Percentiles rank a stretch among this genome's conserved stretches.
phyloP scores from a whole-genome alignment of 129 eudicot species.

The Kitagawia praeruptora region DNA sequence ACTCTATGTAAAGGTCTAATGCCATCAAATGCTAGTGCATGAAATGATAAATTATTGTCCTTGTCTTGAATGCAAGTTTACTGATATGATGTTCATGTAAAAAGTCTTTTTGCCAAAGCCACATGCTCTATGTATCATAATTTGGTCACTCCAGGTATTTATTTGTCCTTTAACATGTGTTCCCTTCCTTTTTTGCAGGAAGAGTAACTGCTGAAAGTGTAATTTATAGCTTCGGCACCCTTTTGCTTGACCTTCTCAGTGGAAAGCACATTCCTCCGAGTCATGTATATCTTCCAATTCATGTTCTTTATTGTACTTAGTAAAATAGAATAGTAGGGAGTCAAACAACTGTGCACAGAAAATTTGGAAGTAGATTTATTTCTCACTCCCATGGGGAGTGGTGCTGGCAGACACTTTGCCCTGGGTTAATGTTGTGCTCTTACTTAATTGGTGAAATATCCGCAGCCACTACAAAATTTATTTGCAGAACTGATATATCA shows the following conservation, averaged over 20 bases:
- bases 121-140: background rate
- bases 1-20: background rate
- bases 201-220: constrained; percentile 67
- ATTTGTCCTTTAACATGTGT: background rate
- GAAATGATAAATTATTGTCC: background rate
- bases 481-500: background rate
- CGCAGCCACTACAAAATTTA: background rate
- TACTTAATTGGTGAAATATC: background rate
- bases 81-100: background rate
- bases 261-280: constrained; percentile 76
- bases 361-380: background rate
- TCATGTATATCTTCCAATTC: constrained; percentile 33
- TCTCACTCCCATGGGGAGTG: background rate
- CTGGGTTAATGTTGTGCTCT: background rate
- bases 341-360: background rate
- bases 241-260: constrained; percentile 64
- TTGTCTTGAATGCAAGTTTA: background rate
- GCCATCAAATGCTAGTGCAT: background rate
- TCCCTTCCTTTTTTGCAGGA: constrained; percentile 28
- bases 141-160: background rate
- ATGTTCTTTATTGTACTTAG: background rate
- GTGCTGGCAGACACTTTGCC: background rate
- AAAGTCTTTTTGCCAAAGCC: background rate
- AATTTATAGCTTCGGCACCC: constrained; percentile 58
- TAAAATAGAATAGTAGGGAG: background rate